Base-by-base conservation (phyloP, 2,329 filamentous ascomycete genomes). In the Zasmidium cellare region DNA sequence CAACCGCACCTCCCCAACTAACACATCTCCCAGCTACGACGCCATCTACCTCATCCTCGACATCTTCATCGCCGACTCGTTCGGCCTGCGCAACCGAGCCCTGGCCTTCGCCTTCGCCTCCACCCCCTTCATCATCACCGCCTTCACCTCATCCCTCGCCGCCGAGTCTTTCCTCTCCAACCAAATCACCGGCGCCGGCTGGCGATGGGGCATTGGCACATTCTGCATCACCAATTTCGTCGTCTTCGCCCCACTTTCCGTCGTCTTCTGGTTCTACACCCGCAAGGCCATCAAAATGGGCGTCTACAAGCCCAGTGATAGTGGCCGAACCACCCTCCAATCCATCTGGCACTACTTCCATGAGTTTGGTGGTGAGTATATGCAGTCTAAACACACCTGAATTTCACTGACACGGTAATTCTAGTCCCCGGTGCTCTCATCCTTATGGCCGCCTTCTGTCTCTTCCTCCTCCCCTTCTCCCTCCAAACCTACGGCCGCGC, bases 381-480 rank as follows among this genome's bases (percentile, higher is more conserved):
- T 12, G 16, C 41, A 50, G n/a, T 11, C 46, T 9, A 20, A 20
- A 18, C 20, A 25, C 48, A n/a, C 31, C 3, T 38, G 3, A 2
- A 38, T 22, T 22, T 58, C 48, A 49, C 20, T 44, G 20, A n/a
- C 41, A 46, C 9, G 20, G 7, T n/a, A n/a, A n/a, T n/a, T 20
- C 11, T 24, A 65, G 56, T 70, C 44, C 25, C 68, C 20, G 69
- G 71, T 28, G 59, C 66, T 41, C 48, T 71, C 56, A 53, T 72
- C 3, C 59, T 73, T 31, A 61, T 60, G 23, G 65, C 74, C 1
- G 87, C 86, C 1, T 81, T 88, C 64, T 78, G 82, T 0, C 73
- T 90, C 11, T 84, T 91, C 67, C 76, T 91, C n/a, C 80, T 92
- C 7, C 86, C 88, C 0, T 85, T 92, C 70, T 86, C 79, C 16